Evolutionary conservation across 768 basidiomycete genomes (phyloP).

Genomic region (Mycena vulgaris): DNA sequence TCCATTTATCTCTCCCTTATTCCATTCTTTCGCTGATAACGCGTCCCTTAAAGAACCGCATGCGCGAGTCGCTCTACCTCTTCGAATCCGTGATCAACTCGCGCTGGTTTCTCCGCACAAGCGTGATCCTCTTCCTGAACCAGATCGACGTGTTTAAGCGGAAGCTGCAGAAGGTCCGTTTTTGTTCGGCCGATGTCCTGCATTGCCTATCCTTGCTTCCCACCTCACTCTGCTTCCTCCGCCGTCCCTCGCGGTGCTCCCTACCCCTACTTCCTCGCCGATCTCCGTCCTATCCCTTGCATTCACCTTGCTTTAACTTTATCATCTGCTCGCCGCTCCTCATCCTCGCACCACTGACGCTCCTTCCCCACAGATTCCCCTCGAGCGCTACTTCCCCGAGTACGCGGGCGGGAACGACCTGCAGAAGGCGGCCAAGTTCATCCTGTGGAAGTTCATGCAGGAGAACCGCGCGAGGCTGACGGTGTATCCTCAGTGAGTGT

Average conservation of each 20-base stretch:
- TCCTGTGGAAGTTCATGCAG: conserved; percentile 86
- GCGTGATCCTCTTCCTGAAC: conserved; percentile 79
- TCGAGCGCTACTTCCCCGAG: conserved; percentile 75
- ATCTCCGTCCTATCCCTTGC: too few relatives aligned
- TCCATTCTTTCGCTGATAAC: background rate
- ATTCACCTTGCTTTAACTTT: too few relatives aligned
- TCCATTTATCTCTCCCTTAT: too few relatives aligned
- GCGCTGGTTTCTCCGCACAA: conserved; percentile 64
- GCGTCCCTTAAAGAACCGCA: conserved; percentile 75
- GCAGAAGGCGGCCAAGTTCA: conserved; percentile 85
- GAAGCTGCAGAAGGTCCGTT: conserved; percentile 48
- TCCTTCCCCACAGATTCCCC: conserved; percentile 53
- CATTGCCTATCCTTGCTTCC: too few relatives aligned
- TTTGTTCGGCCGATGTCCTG: background rate
- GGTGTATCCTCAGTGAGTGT: conserved; percentile 81
- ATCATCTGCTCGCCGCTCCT: too few relatives aligned
- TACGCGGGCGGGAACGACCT: conserved; percentile 81
- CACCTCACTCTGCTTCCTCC: too few relatives aligned
- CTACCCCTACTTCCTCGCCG: too few relatives aligned
- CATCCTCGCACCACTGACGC: background rate
- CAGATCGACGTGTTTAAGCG: conserved; percentile 85
- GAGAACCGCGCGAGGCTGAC: conserved; percentile 78
- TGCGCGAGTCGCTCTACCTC: conserved; percentile 81
- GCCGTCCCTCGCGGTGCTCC: too few relatives aligned
- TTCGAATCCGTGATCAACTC: conserved; percentile 72